These are phyloP conservation scores for Noccaea bulbosa DNA, from an alignment of 345 rosid species.

Conservation along the genomic window DNA sequence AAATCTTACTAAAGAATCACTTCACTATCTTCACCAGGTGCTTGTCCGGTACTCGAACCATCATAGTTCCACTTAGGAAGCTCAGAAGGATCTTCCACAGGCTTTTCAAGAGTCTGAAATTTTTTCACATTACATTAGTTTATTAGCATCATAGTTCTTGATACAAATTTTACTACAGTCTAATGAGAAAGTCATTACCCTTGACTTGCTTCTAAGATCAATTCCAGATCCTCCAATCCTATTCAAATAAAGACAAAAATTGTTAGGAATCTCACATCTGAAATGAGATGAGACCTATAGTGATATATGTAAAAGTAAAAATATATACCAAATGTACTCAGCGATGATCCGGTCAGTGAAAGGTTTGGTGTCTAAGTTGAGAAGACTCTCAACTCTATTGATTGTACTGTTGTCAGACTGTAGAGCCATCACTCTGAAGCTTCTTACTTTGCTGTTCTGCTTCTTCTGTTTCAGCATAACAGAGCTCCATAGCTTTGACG, in stretches of 20 bases:
- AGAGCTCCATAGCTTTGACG: slow-evolving; percentile 69
- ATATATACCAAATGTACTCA: slow-evolving; percentile 88
- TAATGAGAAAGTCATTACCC: slow-evolving; percentile 55
- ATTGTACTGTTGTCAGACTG: slow-evolving; percentile 69
- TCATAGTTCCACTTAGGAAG: slow-evolving; percentile 99
- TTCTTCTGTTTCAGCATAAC: slow-evolving; percentile 70
- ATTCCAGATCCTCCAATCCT: slow-evolving; percentile 97
- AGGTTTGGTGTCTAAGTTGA: slow-evolving; percentile 82
- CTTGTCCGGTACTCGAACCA: slow-evolving; percentile 98
- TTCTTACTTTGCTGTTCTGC: slow-evolving; percentile 53
- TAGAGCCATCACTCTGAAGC: slow-evolving; percentile 64
- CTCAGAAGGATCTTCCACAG: slow-evolving; percentile 89
- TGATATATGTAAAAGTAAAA: not conserved
- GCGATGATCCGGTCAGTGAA: slow-evolving; percentile 86
- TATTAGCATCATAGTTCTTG: not conserved
- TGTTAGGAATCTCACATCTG: slow-evolving; percentile 2
- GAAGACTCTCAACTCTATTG: slow-evolving; percentile 75
- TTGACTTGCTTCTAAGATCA: slow-evolving; percentile 93
- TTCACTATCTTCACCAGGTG: slow-evolving; percentile 98
- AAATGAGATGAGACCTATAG: not conserved
- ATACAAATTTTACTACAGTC: slow-evolving; percentile 3
- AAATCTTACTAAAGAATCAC: slow-evolving; percentile 90
- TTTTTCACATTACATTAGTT: slow-evolving; percentile 19
- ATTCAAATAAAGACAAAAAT: slow-evolving; percentile 17
- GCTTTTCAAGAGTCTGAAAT: slow-evolving; percentile 76